These are phyloP conservation scores for Ascochyta pisi DNA, from an alignment of 2,329 filamentous ascomycete genomes.

Conservation along the genomic window DNA sequence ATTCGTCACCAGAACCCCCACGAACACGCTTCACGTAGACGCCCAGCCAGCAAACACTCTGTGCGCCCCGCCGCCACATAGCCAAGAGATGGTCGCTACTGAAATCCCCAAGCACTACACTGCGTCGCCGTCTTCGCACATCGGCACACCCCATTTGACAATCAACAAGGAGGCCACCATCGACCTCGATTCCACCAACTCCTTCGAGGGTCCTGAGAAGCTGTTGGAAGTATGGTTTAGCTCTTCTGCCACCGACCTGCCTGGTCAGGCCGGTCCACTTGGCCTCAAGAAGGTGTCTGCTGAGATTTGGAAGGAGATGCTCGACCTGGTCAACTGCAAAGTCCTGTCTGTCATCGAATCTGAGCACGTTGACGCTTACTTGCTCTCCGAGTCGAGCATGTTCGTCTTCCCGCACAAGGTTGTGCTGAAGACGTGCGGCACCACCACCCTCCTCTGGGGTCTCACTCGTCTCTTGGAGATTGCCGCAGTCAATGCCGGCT, in stretches of 20 bases:
- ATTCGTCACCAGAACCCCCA: slow-evolving; percentile 16
- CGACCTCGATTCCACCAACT: slow-evolving; percentile 92
- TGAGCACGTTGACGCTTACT: slow-evolving; percentile 92
- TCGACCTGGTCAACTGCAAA: slow-evolving; percentile 98
- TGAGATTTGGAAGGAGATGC: slow-evolving; percentile 93
- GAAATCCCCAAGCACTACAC: slow-evolving; percentile 82
- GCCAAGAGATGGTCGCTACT: slow-evolving; percentile 79
- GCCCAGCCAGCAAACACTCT: slow-evolving; percentile 10
- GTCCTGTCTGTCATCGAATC: slow-evolving; percentile 93
- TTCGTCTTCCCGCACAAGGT: slow-evolving; percentile 99
- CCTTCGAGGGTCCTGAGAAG: slow-evolving; percentile 98
- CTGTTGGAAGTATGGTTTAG: slow-evolving; percentile 98
- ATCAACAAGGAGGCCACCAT: slow-evolving; percentile 96
- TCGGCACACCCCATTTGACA: slow-evolving; percentile 86
- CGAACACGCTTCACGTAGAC: slow-evolving; percentile 18
- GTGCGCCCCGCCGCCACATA: slow-evolving; percentile 33
- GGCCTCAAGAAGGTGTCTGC: slow-evolving; percentile 86
- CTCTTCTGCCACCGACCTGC: slow-evolving; percentile 75
- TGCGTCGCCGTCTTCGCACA: slow-evolving; percentile 76
- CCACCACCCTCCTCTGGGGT: slow-evolving; percentile 89
- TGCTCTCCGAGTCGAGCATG: slow-evolving; percentile 99
- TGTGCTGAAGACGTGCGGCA: slow-evolving; percentile 97
- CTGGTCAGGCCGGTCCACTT: slow-evolving; percentile 71
- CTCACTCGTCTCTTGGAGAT: slow-evolving; percentile 92
- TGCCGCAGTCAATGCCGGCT: slow-evolving; percentile 85